phyloP scores from a whole-genome alignment of 2,329 filamentous ascomycete genomes.

The Cercospora zeina region DNA sequence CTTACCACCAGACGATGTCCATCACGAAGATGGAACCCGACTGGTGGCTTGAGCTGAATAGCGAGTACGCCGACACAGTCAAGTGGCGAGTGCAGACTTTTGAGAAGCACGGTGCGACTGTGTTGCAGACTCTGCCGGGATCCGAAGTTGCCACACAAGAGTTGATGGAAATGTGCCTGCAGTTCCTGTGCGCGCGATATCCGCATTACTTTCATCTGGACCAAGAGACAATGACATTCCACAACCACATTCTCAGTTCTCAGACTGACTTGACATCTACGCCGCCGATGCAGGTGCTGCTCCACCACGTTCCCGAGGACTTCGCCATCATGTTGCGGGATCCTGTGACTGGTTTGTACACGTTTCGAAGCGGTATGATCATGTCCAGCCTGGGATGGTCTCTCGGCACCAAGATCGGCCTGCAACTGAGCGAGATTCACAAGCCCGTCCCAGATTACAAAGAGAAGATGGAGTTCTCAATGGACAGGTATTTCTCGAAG shows the following conservation, averaged over 20 bases:
- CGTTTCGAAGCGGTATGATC: constrained; percentile 72
- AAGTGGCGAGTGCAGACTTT: constrained; percentile 67
- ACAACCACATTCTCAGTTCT: constrained; percentile 68
- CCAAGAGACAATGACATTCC: constrained; percentile 57
- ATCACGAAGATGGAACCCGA: constrained; percentile 75
- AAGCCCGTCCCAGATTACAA: constrained; percentile 76
- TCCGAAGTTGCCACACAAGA: constrained; percentile 80
- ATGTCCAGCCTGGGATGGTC: constrained; percentile 83
- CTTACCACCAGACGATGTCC: constrained; percentile 92
- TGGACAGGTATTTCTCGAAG: constrained; percentile 85
- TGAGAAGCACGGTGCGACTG: constrained; percentile 60
- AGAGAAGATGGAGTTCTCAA: constrained; percentile 82
- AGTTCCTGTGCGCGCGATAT: constrained; percentile 77
- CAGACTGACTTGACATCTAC: constrained; percentile 61
- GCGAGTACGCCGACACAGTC: constrained; percentile 67
- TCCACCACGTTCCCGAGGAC: constrained; percentile 81
- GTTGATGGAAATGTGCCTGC: constrained; percentile 80
- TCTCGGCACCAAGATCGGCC: constrained; percentile 69
- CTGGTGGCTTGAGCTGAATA: constrained; percentile 88
- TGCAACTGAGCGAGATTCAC: constrained; percentile 71
- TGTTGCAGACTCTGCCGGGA: constrained; percentile 70
- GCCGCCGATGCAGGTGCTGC: constrained; percentile 67
- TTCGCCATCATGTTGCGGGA: constrained; percentile 76
- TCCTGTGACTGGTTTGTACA: constrained; percentile 69
- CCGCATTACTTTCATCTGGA: constrained; percentile 70